Conservation (phyloP, 176 grass and related monocot species). For the Oryza brachyantha region DNA sequence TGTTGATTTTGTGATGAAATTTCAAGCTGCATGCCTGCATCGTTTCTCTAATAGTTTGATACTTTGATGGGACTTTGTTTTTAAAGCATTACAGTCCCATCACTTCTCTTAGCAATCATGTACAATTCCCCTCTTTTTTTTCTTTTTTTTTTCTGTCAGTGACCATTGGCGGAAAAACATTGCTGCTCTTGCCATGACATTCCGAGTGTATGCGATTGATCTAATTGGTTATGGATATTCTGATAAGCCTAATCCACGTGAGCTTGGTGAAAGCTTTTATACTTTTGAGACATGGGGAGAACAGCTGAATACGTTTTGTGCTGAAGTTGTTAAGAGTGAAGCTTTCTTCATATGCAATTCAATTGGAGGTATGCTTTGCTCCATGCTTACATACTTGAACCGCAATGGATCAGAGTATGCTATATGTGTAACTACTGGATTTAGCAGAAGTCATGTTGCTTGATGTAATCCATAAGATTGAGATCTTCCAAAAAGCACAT, state of each 20-base stretch:
- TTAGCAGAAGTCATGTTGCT: not conserved
- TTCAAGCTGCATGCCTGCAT: not conserved
- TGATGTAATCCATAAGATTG: not conserved
- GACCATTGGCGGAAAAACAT: slow-evolving; percentile 93
- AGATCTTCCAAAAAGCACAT: not conserved
- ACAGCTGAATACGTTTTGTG: slow-evolving; percentile 81
- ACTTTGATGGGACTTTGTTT: not conserved
- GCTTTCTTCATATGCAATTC: slow-evolving; percentile 99
- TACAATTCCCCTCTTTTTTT: not conserved
- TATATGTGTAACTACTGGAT: not conserved
- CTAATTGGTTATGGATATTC: slow-evolving; percentile 97
- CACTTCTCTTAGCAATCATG: not conserved
- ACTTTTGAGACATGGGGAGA: slow-evolving; percentile 98
- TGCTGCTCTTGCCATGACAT: slow-evolving; percentile 54
- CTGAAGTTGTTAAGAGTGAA: slow-evolving; percentile 61
- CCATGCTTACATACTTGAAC: not conserved
- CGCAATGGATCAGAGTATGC: slow-evolving; percentile 8
- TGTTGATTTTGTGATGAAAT: not conserved
- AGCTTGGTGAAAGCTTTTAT: slow-evolving; percentile 58
- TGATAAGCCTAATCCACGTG: slow-evolving; percentile 84
- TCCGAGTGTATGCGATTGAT: slow-evolving; percentile 80
- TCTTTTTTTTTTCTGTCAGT: slow-evolving; percentile 39
- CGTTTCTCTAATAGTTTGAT: not conserved
- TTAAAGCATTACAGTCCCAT: not conserved
- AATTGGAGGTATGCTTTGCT: slow-evolving; percentile 73